phyloP scores from a whole-genome alignment of 805 yeast species.

The Zygosaccharomyces lentus region DNA sequence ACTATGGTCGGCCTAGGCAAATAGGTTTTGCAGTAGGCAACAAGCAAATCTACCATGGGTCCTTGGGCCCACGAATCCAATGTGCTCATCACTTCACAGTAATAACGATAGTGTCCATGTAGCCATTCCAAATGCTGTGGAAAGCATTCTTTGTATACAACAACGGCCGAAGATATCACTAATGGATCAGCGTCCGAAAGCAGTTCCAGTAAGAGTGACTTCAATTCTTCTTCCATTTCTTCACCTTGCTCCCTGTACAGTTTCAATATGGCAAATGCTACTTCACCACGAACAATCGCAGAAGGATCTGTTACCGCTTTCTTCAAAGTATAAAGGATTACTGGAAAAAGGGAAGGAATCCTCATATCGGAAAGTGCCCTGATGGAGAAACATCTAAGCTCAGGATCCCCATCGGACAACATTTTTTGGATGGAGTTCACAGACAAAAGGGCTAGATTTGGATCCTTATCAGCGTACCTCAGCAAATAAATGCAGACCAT shows the following conservation, averaged over 20 bases:
- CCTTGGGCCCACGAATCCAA: constrained; percentile 75
- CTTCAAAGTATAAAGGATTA: constrained; percentile 67
- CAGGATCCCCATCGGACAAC: constrained; percentile 63
- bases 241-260: constrained; percentile 41
- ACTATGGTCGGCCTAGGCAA: constrained; percentile 50
- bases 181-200: constrained; percentile 59
- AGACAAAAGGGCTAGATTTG: constrained; percentile 83
- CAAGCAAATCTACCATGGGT: constrained; percentile 53
- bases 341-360: constrained; percentile 76
- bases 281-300: constrained; percentile 71
- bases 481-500: constrained; percentile 73
- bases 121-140: constrained; percentile 58
- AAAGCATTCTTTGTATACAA: constrained; percentile 49
- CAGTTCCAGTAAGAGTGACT: constrained; percentile 47
- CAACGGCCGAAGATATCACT: constrained; percentile 69
- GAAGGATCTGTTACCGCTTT: constrained; percentile 66
- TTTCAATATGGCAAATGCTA: constrained; percentile 71
- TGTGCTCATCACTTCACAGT: constrained; percentile 43
- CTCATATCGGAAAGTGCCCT: constrained; percentile 78
- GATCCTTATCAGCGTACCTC: constrained; percentile 76
- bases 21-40: constrained; percentile 60
- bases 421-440: constrained; percentile 90
- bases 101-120: constrained; percentile 65
- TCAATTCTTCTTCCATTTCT: constrained; percentile 45
- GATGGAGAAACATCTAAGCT: constrained; percentile 66